phyloP scores from a whole-genome alignment of 768 basidiomycete genomes.

The Fomitopsis serialis region DNA sequence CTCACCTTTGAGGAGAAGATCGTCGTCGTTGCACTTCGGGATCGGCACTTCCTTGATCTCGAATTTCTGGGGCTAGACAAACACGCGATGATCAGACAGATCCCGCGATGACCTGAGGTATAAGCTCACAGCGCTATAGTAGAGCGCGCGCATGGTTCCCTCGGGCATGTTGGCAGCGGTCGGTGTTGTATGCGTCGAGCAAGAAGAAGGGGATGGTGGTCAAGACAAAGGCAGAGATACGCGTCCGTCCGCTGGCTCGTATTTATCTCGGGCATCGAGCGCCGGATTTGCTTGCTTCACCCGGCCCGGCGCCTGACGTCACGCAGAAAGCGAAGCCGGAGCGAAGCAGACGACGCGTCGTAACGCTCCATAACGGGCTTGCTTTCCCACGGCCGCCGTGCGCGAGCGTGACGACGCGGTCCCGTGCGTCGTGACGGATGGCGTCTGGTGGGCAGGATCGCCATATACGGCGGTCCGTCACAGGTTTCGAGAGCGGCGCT shows the following conservation, averaged over 20 bases:
- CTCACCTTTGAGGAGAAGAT: constrained; percentile 69
- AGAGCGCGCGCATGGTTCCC: constrained; percentile 71
- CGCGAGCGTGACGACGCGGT: not conserved
- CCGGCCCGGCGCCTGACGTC: constrained; percentile 6
- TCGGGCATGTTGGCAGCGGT: constrained; percentile 36
- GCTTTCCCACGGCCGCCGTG: not conserved
- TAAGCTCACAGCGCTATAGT: constrained; percentile 54
- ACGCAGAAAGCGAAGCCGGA: not conserved
- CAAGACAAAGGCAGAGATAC: constrained; percentile 3
- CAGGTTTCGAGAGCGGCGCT: not conserved
- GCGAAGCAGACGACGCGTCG: not conserved
- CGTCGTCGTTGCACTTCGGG: constrained; percentile 60
- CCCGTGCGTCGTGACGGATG: constrained; percentile 1
- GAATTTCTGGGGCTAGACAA: constrained; percentile 56
- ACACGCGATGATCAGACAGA: constrained; percentile 11
- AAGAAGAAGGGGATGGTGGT: constrained; percentile 8
- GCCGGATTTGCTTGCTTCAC: not conserved
- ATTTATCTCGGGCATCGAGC: constrained; percentile 14
- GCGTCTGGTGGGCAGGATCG: not conserved
- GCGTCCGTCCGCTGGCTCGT: constrained; percentile 8
- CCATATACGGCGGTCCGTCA: not conserved
- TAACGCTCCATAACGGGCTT: not conserved
- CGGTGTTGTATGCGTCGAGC: not conserved
- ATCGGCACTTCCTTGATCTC: constrained; percentile 65
- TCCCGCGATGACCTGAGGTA: not conserved